A percentile compares a stretch with the other conserved stretches of the same genome.
phyloP scores from a whole-genome alignment of 805 yeast species.

The Peterozyma toletana region DNA sequence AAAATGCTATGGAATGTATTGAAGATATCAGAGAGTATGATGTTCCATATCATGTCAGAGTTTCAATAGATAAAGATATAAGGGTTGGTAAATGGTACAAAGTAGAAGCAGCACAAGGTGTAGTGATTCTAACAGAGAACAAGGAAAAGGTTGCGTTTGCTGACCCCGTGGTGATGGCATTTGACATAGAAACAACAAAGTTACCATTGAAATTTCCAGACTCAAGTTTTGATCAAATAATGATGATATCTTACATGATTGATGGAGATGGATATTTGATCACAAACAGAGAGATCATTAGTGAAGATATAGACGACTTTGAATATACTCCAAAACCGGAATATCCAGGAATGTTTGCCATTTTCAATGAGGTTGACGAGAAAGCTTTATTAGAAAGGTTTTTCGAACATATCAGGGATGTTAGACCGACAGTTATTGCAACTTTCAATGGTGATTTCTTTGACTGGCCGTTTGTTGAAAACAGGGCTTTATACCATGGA shows the following conservation, averaged over 20 bases:
- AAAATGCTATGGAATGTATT: conserved; percentile 57
- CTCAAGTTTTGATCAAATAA: conserved; percentile 79
- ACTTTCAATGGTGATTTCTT: conserved; percentile 98
- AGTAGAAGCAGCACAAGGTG: conserved; percentile 58
- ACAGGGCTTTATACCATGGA: conserved; percentile 77
- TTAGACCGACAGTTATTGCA: conserved; percentile 91
- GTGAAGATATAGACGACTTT: conserved; percentile 92
- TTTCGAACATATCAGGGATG: conserved; percentile 86
- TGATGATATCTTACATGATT: conserved; percentile 99
- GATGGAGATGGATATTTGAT: conserved; percentile 95
- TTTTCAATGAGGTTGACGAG: conserved; percentile 87
- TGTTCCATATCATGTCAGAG: conserved; percentile 94
- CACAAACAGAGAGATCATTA: conserved; percentile 89
- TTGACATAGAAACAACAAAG: conserved; percentile 96
- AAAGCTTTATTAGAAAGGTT: conserved; percentile 65
- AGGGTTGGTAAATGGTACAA: conserved; percentile 96
- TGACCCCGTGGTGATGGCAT: conserved; percentile 94
- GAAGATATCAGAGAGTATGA: conserved; percentile 89
- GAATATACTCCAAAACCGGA: conserved; percentile 98
- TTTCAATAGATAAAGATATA: conserved; percentile 80
- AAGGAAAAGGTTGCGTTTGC: conserved; percentile 85
- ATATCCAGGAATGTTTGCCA: conserved; percentile 81
- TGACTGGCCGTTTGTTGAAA: conserved; percentile 98
- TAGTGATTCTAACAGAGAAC: conserved; percentile 48
- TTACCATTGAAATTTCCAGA: conserved; percentile 96